phyloP scores from a whole-genome alignment of 2,329 filamentous ascomycete genomes.

The Trichoderma atroviride region DNA sequence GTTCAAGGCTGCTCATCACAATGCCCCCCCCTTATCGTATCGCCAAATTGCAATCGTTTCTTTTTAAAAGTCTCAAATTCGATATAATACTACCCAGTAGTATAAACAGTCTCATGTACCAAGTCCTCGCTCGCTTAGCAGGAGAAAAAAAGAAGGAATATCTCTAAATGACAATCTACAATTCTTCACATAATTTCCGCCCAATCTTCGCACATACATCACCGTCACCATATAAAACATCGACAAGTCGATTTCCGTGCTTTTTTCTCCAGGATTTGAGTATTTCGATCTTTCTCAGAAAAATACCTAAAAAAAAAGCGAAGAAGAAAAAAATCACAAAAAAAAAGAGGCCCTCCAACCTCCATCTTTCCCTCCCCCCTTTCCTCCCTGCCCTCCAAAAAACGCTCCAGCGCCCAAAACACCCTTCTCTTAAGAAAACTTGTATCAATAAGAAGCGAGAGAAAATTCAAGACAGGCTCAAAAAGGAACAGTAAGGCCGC shows the following conservation, averaged over 20 bases:
- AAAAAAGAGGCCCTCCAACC: background rate
- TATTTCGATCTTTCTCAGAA: constrained; percentile 13
- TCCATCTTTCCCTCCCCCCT: background rate
- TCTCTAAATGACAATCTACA: background rate
- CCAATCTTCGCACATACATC: constrained; percentile 11
- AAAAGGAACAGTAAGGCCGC: constrained; percentile 2
- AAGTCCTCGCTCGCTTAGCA: background rate
- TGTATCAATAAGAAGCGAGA: constrained; percentile 4
- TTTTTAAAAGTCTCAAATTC: background rate
- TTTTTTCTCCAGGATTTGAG: constrained; percentile 1
- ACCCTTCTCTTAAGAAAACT: constrained; percentile 20
- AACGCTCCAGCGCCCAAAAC: constrained; percentile 21
- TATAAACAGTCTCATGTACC: background rate
- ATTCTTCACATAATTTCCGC: background rate
- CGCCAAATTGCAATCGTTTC: background rate
- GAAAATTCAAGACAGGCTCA: background rate
- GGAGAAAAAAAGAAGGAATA: background rate
- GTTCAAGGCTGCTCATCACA: background rate
- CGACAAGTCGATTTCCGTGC: background rate
- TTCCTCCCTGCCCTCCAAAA: constrained; percentile 12
- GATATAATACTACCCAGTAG: constrained; percentile 10
- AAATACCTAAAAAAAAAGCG: constrained; percentile 5
- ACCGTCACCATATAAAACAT: constrained; percentile 9
- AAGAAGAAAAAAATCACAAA: background rate
- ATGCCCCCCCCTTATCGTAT: background rate